Base-by-base conservation (phyloP, 148 eudicot species). In the Dysphania ambrosioides region DNA sequence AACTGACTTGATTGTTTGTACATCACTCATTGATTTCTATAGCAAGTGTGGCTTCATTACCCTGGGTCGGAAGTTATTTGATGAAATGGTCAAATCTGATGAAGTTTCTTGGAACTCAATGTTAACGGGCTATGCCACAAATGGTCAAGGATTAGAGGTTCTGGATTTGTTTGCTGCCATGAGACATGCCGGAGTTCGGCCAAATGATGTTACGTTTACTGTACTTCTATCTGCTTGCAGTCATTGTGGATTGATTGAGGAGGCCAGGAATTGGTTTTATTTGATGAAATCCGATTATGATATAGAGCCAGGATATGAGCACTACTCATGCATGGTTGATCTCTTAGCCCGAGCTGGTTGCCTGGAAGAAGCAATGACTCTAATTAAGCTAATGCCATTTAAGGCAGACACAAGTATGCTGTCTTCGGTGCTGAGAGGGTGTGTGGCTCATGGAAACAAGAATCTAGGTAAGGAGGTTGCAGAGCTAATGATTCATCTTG, bases 291-390 rank as follows among this genome's bases (percentile, higher is more conserved):
- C 77, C 12, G 72, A 83, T 16, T 88, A 92, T 74, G 75, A 80
- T 49, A 78, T 92, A 57, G 79, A 82, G 51, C 97, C 96, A 6
- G 83, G 83, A 59, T 86, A 85, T 68, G 97, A 90, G 78, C 99
- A 95, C 58, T 95, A 88, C 75, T 84, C 97, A 40, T 95, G 97
- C 82, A 90, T 95, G 93, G 80, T 95, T 44, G 97, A 92, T 87
- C 93, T 95, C 73, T 82, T 87, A 72, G 85, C 96, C 19, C 75
- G 96, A 47, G 89, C 87, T 26, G 99, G 97, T 72, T 82, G 78
- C 67, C 81, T 95, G 21, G 83, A 83, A 57, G 88, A 87, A 79
- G 97, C 97, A 21, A 77, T 82, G 60, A 55, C 72, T 68, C 75
- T 95, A 41, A 82, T 92, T 42, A 75, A 77, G 24, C 58, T 85